Percentiles rank a stretch among this genome's conserved stretches.
These are phyloP conservation scores for Microbotryomycetes sp. DNA, from an alignment of 1,284 basidiomycete genomes.

Conservation along the genomic window DNA sequence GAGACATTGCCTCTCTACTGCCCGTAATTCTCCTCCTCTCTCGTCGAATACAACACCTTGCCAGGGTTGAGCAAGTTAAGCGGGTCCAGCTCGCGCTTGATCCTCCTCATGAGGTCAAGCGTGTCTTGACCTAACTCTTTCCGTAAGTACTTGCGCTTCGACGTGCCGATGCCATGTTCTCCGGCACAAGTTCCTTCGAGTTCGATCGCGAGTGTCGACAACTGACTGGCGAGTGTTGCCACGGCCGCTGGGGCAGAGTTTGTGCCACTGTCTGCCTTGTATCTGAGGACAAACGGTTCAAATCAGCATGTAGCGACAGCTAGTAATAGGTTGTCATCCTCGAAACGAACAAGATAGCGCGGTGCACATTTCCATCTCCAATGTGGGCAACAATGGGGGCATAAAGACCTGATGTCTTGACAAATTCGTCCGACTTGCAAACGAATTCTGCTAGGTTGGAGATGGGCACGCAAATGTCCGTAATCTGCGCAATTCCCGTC, in stretches of 20 bases:
- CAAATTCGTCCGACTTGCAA: slow-evolving; percentile 21
- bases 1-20: too few relatives aligned
- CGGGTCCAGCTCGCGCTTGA: slow-evolving; percentile 70
- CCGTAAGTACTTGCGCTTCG: slow-evolving; percentile 50
- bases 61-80: slow-evolving; percentile 71
- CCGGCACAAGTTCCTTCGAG: slow-evolving; percentile 24
- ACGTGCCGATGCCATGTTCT: slow-evolving; percentile 77
- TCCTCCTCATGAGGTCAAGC: slow-evolving; percentile 67
- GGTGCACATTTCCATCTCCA: slow-evolving; percentile 35
- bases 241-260: slow-evolving; percentile 19
- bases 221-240: slow-evolving; percentile 18
- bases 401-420: slow-evolving; percentile 22
- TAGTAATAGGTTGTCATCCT: not conserved
- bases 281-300: not conserved
- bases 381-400: slow-evolving; percentile 36
- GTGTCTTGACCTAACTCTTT: slow-evolving; percentile 71
- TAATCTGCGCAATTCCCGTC: too few relatives aligned
- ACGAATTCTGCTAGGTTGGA: slow-evolving; percentile 33
- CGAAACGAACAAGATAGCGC: slow-evolving; percentile 16
- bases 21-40: not conserved
- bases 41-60: slow-evolving; percentile 46
- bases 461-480: slow-evolving; percentile 37
- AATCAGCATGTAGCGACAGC: not conserved
- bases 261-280: slow-evolving; percentile 15
- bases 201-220: slow-evolving; percentile 24